phyloP scores from a whole-genome alignment of 2,329 filamentous ascomycete species.

The Colletotrichum endophyticum region DNA sequence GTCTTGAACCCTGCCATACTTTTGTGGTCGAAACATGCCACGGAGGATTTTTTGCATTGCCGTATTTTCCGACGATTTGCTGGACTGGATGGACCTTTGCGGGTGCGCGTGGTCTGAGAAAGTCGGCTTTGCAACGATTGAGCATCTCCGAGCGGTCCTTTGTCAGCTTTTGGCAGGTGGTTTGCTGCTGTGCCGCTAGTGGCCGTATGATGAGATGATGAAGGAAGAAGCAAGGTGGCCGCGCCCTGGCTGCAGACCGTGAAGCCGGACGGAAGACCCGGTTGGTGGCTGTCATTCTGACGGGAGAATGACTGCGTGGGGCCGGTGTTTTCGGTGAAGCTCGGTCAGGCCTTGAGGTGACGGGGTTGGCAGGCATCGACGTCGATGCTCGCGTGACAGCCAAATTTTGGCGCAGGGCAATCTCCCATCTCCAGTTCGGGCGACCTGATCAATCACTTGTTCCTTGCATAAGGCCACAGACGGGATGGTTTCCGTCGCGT shows the following conservation, averaged over 20 bases:
- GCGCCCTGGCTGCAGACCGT: background rate
- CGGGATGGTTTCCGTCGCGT: slow-evolving; percentile 1
- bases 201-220: background rate
- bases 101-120: background rate
- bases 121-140: background rate
- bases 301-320: background rate
- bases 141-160: background rate
- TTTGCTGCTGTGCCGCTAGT: background rate
- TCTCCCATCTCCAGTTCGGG: background rate
- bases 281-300: background rate
- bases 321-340: background rate
- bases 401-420: background rate
- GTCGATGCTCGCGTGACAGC: background rate
- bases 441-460: background rate
- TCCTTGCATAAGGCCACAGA: slow-evolving; percentile 20
- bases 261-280: background rate
- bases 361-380: background rate
- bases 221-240: background rate
- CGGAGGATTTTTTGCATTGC: background rate
- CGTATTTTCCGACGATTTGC: background rate
- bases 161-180: background rate
- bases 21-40: slow-evolving; percentile 5
- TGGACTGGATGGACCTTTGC: background rate
- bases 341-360: slow-evolving; percentile 2
- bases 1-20: background rate